Conservation (phyloP, 2,329 filamentous ascomycete genomes). For the Aspergillus uvarum region DNA sequence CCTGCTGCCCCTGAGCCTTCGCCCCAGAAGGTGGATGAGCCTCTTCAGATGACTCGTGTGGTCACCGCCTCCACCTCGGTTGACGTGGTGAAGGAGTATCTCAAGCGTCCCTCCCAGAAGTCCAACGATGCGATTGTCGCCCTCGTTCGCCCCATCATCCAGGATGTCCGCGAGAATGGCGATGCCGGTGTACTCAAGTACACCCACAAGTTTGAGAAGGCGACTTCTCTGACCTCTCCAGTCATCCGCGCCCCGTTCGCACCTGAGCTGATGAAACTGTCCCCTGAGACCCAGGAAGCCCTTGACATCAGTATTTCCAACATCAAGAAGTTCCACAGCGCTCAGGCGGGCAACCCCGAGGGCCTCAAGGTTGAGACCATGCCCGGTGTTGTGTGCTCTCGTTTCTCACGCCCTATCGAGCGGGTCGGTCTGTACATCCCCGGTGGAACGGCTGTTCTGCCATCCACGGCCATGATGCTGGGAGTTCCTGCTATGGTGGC, state of each 20-base stretch:
- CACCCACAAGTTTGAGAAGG: constrained; percentile 97
- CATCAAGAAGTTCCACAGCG: constrained; percentile 89
- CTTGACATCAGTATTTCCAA: constrained; percentile 94
- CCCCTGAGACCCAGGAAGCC: constrained; percentile 81
- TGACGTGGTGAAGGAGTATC: constrained; percentile 67
- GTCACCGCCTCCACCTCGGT: constrained; percentile 64
- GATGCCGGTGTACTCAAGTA: constrained; percentile 88
- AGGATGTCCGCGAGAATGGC: constrained; percentile 77
- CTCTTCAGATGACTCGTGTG: constrained; percentile 80
- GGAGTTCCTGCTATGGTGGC: constrained; percentile 97
- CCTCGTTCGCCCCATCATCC: constrained; percentile 88
- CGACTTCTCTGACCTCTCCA: constrained; percentile 82
- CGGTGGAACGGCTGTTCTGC: constrained; percentile 93
- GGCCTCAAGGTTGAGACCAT: constrained; percentile 89
- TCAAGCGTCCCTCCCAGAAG: constrained; percentile 88
- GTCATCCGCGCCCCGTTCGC: constrained; percentile 90
- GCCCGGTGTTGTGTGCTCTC: constrained; percentile 92
- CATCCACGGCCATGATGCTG: constrained; percentile 95
- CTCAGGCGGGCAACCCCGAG: constrained; percentile 76
- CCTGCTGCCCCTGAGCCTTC: constrained; percentile 44
- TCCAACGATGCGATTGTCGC: constrained; percentile 92
- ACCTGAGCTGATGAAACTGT: constrained; percentile 77
- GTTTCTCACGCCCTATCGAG: constrained; percentile 89
- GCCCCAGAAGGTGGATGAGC: constrained; percentile 40
- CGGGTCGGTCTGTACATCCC: constrained; percentile 95